Percentiles rank a stretch among this genome's conserved stretches.
These are phyloP conservation scores for Phytophthora foliorum DNA, from an alignment of 352 stramenopile species.

Conservation along the genomic window DNA sequence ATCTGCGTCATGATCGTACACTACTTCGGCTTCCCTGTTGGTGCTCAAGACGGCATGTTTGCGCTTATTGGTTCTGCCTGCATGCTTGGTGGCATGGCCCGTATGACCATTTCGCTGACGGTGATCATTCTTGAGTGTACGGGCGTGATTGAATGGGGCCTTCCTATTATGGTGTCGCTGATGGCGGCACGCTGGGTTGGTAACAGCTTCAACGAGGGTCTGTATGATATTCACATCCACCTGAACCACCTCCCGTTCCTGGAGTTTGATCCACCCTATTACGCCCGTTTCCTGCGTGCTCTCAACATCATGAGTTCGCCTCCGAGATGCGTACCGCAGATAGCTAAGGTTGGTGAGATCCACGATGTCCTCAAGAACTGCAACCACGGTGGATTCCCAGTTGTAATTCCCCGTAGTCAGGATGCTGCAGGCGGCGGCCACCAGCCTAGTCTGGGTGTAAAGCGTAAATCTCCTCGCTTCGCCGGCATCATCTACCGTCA, in stretches of 20 bases:
- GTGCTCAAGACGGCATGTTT: slow-evolving; percentile 94
- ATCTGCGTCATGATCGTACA: slow-evolving; percentile 79
- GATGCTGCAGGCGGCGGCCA: slow-evolving; percentile 47
- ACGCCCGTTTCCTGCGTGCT: slow-evolving; percentile 77
- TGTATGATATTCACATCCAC: slow-evolving; percentile 99
- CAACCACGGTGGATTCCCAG: slow-evolving; percentile 81
- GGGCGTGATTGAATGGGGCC: slow-evolving; percentile 98
- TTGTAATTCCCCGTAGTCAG: slow-evolving; percentile 64
- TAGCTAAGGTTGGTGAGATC: slow-evolving; percentile 82
- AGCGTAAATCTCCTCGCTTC: slow-evolving; percentile 63
- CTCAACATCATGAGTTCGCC: slow-evolving; percentile 84
- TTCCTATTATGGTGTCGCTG: slow-evolving; percentile 98
- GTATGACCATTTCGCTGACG: slow-evolving; percentile 99
- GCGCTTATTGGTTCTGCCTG: slow-evolving; percentile 96
- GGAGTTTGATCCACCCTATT: slow-evolving; percentile 94
- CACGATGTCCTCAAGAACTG: slow-evolving; percentile 78
- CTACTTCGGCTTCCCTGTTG: slow-evolving; percentile 68
- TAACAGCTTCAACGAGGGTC: slow-evolving; percentile 98
- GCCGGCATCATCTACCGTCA: slow-evolving; percentile 80
- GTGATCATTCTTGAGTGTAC: slow-evolving; percentile 99
- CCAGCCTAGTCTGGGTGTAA: slow-evolving; percentile 17
- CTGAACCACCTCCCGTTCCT: slow-evolving; percentile 97
- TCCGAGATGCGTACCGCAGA: slow-evolving; percentile 71
- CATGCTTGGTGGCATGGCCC: slow-evolving; percentile 96
- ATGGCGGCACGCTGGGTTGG: slow-evolving; percentile 97